Base-by-base conservation (phyloP, 208 protist genomes). In the Leishmania tropica region DNA sequence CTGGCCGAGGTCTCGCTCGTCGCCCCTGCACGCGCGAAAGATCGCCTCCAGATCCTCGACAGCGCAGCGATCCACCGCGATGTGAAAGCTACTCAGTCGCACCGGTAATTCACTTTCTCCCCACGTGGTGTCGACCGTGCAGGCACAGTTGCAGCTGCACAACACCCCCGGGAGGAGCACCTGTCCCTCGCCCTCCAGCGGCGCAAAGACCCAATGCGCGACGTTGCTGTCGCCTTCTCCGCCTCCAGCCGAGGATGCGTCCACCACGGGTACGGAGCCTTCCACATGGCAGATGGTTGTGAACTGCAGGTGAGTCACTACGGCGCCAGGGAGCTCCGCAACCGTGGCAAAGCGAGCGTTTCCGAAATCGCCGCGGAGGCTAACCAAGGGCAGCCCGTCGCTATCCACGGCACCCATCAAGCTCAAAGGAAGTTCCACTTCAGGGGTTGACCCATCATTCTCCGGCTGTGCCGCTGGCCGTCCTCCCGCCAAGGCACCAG, bases 261-360 rank as follows among this genome's bases (percentile, higher is more conserved):
- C 56, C 72, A 10, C 28, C 21, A n/a, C 7, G 7, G 48, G 13
- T 31, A 21, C 64, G 31, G 21, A 1, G 35, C 35, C 54, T 31
- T 79, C 74, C 7, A 83, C 58, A 56, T 86, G 73, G 2, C 74
- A 75, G 47, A 86, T 53, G 21, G 78, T 72, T n/a, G 78, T 67
- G 60, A 86, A 86, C 35, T 51, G 19, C 11, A 86, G 1, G 19
- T 80, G 71, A 17, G 83, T 80, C n/a, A 83, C 75, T 15, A 86
- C 78, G 6, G 83, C 83, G 4, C 83, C 74, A 21, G 83, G 83
- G 7, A 86, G 8, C 0, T 76, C 78, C 24, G 78, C 72, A 0
- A 83, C 68, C 1, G 53, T 31, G 4, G 72, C 48, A 21, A 86
- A 51, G 51, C 78, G 78, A 0, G 42, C 45, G 75, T 76, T 83